Percentiles rank a stretch among this genome's conserved stretches.
Evolutionary conservation across 331 rosid genomes (phyloP).

Genomic region (Erythrophleum ivorense): DNA sequence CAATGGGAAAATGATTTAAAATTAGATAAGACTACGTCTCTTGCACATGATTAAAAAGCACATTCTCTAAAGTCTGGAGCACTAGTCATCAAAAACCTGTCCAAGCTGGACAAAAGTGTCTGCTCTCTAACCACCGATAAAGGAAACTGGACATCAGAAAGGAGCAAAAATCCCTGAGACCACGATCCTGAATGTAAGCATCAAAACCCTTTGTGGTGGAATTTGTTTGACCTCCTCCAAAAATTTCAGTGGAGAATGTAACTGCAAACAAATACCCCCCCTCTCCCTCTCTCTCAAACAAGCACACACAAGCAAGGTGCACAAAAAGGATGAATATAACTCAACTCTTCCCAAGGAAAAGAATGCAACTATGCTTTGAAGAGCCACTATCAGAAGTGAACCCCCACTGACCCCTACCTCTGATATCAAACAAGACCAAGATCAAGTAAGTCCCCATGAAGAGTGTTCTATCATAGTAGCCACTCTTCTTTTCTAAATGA

Average conservation of each 20-base stretch:
- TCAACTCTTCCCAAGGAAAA: background rate
- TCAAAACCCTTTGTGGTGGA: background rate
- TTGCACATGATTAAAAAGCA: background rate
- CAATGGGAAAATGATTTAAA: background rate
- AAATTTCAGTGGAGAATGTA: background rate
- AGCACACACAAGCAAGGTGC: background rate
- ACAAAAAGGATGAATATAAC: no score
- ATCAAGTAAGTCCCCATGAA: no score
- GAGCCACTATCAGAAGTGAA: background rate
- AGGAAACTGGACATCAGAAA: background rate
- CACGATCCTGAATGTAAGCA: background rate
- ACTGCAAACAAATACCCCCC: background rate
- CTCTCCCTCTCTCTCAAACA: background rate
- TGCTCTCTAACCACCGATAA: no score
- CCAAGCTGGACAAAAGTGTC: background rate
- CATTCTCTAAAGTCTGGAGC: background rate
- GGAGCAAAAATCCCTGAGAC: background rate
- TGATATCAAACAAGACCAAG: no score
- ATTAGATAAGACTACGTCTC: background rate
- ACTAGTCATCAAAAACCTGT: background rate
- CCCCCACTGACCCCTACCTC: background rate
- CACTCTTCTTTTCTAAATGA: no score
- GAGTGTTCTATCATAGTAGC: no score
- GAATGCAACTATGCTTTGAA: background rate
- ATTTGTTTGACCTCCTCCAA: background rate